Evolutionary conservation across 345 rosid species (phyloP).

Genomic region (Ceriops decandra): DNA sequence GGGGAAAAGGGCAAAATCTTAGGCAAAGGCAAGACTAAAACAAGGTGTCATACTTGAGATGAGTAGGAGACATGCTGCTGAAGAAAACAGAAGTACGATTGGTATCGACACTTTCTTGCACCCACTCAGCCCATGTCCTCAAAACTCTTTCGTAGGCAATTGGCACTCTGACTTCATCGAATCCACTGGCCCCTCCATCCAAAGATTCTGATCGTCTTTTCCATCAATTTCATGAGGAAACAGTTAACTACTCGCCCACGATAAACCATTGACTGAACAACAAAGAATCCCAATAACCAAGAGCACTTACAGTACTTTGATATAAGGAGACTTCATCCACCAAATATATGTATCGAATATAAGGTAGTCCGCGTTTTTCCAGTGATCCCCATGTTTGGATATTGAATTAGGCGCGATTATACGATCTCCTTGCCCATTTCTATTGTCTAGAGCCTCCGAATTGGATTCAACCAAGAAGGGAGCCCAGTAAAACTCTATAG

Average conservation of each 20-base stretch:
- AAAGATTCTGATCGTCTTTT: constrained; percentile 13
- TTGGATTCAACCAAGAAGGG: constrained; percentile 26
- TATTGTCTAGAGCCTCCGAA: constrained; percentile 15
- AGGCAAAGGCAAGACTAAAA: no score
- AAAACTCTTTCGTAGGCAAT: constrained; percentile 26
- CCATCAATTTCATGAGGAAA: constrained; percentile 8
- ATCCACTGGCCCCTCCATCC: constrained; percentile 13
- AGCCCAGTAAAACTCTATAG: constrained; percentile 28
- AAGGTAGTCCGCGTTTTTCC: constrained; percentile 24
- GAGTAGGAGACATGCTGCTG: constrained; percentile 24
- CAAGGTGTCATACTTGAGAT: constrained; percentile 1
- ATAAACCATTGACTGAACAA: background rate
- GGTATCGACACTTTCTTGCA: constrained; percentile 23
- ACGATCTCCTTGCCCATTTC: constrained; percentile 10
- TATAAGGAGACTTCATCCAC: constrained; percentile 19
- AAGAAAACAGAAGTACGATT: constrained; percentile 21
- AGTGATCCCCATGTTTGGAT: constrained; percentile 14
- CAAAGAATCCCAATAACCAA: background rate
- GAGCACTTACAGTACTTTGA: constrained; percentile 24
- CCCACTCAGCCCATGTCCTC: constrained; percentile 31
- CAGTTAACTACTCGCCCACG: constrained; percentile 2
- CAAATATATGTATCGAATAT: constrained; percentile 25
- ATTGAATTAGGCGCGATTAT: constrained; percentile 25
- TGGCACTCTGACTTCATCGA: constrained; percentile 20
- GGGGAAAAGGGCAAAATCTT: no score